A percentile compares a stretch with the other conserved stretches of the same genome.
phyloP scores from a whole-genome alignment of 148 eudicot genomes.

The Vaccinium corymbosum region DNA sequence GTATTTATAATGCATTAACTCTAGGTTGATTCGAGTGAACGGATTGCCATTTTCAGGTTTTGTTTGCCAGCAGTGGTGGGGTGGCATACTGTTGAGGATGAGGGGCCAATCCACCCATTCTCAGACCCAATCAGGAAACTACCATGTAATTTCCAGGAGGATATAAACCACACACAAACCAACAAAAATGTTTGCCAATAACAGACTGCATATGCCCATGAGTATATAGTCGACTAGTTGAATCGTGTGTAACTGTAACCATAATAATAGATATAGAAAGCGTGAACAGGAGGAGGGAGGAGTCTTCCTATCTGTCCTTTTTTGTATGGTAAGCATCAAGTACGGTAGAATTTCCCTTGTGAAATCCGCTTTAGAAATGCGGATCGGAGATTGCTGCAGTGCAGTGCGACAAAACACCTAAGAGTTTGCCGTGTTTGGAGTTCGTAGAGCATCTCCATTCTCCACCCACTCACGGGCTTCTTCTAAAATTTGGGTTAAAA shows the following conservation, averaged over 20 bases:
- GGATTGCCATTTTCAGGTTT: background rate
- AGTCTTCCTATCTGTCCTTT: background rate
- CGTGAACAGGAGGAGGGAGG: background rate
- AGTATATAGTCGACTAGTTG: background rate
- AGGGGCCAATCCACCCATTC: background rate
- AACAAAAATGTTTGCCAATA: background rate
- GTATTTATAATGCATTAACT: background rate
- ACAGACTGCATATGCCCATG: background rate
- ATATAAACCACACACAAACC: background rate
- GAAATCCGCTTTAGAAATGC: background rate
- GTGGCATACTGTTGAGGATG: background rate
- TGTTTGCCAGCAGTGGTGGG: background rate
- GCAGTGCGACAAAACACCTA: too few species aligned
- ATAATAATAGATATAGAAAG: background rate
- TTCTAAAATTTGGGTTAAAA: too few species aligned
- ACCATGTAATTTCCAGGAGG: slow-evolving; percentile 13
- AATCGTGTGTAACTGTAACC: background rate
- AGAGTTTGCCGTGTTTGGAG: too few species aligned
- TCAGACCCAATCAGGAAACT: slow-evolving; percentile 4
- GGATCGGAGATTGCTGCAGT: too few species aligned
- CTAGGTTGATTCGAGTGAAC: background rate
- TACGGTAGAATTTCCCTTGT: background rate
- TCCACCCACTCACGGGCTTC: too few species aligned
- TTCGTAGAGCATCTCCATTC: too few species aligned
- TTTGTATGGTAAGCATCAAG: background rate